Evolutionary conservation across 2,329 filamentous ascomycete genomes (phyloP).

Genomic region (Corynespora cassiicola): DNA sequence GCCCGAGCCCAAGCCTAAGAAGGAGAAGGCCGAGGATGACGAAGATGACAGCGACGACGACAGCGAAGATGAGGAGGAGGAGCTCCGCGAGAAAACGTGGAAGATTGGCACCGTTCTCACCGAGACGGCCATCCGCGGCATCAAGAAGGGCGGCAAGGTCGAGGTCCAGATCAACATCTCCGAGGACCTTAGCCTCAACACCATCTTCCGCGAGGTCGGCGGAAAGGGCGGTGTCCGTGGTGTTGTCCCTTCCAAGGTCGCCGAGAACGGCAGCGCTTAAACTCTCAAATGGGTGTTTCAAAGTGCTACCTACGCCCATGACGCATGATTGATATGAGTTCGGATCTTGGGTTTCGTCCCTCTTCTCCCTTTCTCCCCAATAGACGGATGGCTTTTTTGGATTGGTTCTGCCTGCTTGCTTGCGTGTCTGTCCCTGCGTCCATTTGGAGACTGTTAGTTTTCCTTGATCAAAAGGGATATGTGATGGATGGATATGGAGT

Average conservation of each 20-base stretch:
- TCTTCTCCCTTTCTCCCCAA: too few species aligned
- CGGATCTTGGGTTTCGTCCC: too few species aligned
- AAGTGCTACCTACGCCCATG: too few species aligned
- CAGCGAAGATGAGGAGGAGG: conserved; percentile 80
- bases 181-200: conserved; percentile 77
- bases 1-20: conserved; percentile 78
- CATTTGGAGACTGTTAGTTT: too few species aligned
- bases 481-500: too few species aligned
- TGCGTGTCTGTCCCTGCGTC: too few species aligned
- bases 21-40: conserved; percentile 65
- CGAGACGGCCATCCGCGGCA: conserved; percentile 81
- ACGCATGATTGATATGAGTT: too few species aligned
- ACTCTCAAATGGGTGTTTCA: not conserved
- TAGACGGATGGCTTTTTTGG: too few species aligned
- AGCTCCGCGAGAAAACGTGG: conserved; percentile 89
- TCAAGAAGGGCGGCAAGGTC: conserved; percentile 89
- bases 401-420: too few species aligned
- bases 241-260: conserved; percentile 28
- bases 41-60: conserved; percentile 68
- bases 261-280: conserved; percentile 36
- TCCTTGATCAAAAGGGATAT: too few species aligned
- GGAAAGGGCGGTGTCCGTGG: conserved; percentile 72
- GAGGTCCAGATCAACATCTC: conserved; percentile 92
- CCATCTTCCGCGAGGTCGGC: conserved; percentile 85
- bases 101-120: conserved; percentile 83